Base-by-base conservation (phyloP, 2,329 filamentous ascomycete genomes). In the Drechslera avenae region DNA sequence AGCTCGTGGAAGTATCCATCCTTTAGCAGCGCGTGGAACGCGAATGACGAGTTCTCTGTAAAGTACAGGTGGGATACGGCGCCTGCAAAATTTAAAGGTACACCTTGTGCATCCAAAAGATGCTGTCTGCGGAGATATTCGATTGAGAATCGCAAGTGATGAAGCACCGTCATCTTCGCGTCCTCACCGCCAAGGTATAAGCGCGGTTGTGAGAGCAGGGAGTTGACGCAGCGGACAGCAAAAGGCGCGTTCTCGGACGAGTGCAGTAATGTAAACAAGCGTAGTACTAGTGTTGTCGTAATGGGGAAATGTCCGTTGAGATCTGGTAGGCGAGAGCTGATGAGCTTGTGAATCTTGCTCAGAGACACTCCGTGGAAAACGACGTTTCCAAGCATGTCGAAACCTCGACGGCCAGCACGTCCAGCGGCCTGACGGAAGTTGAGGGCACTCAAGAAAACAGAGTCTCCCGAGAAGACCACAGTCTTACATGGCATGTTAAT, bases 91-190 rank as follows among this genome's bases (percentile, higher is more conserved):
- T 92, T 89, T 10, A 91, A 73, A 0, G 89, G 88, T 1, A 71
- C 75, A 37, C 89, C 89, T 1, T 74, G 67, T 0, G 75, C 69
- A 3, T 83, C 84, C 7, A 93, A 76, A 0, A 93, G 80, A 35
- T 83, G 77, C 59, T 91, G 86, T 30, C 86, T 79, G 16, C 88
- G 81, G 1, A 93, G 78, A 60, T 91, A 93, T 57, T 93, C 89
- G 36, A 93, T 88, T 0, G 88, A 91, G 69, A 93, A 93, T 3
- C 89, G 83, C 5, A 93, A 72, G 64, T 92, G 88, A 66, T 93
- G 89, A 43, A 88, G 80, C 1, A 91, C 84, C 1, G 88, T 83
- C 67, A 86, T 83, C 62, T 85, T 86, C 42, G 85, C 84, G 34
- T 85, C 83, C 2, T 84, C 78, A 0, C 88, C 87, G 36, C 88